A percentile compares a stretch with the other conserved stretches of the same genome.
phyloP scores from a whole-genome alignment of 83 land plant species.

The Picea abies region DNA sequence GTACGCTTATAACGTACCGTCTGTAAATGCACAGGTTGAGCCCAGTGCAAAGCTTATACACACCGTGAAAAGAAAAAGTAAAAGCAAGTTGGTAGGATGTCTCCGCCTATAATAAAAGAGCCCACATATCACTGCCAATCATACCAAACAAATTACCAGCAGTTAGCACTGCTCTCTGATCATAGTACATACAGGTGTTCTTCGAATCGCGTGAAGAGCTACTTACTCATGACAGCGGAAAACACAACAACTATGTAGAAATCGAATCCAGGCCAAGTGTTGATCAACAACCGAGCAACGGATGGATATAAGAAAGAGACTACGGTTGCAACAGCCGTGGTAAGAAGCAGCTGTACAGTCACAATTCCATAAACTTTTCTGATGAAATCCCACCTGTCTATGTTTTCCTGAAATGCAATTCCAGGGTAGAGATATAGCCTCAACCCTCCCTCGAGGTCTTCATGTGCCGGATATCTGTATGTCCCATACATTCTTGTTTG shows the following conservation, averaged over 20 bases:
- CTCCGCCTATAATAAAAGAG: background rate
- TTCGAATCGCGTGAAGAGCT: background rate
- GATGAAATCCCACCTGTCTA: constrained; percentile 27
- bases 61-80: background rate
- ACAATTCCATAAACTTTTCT: constrained; percentile 27
- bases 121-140: constrained; percentile 5
- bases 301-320: constrained; percentile 9
- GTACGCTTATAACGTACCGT: constrained; percentile 40
- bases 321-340: constrained; percentile 22
- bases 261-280: background rate
- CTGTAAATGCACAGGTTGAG: constrained; percentile 21
- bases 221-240: constrained; percentile 10
- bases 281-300: constrained; percentile 18
- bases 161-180: background rate
- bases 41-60: constrained; percentile 11
- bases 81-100: constrained; percentile 7
- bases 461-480: too few species aligned
- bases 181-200: background rate
- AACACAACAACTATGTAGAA: constrained; percentile 23
- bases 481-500: too few species aligned
- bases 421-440: background rate
- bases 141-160: background rate
- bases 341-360: constrained; percentile 26
- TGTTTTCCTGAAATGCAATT: background rate
- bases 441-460: background rate